These are phyloP conservation scores for Camelina laxa DNA, from an alignment of 345 rosid genomes.

Conservation along the genomic window DNA sequence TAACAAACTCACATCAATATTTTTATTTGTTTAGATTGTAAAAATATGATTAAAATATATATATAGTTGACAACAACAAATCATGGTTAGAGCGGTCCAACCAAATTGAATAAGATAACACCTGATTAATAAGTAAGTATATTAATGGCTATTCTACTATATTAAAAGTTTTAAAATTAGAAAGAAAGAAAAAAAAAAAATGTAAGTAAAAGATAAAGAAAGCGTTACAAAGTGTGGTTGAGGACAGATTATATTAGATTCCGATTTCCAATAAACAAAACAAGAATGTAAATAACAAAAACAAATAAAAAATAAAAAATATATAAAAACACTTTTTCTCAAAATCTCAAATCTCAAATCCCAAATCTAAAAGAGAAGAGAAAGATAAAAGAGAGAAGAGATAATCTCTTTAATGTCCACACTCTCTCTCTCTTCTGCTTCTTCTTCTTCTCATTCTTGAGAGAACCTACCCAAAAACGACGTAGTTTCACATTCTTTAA, in stretches of 20 bases:
- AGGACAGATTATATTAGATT: conserved; percentile 42
- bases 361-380: conserved; percentile 19
- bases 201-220: conserved; percentile 26
- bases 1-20: not conserved
- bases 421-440: conserved; percentile 44
- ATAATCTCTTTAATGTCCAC: conserved; percentile 48
- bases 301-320: not conserved
- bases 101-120: conserved; percentile 6
- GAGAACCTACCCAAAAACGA: conserved; percentile 34
- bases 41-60: not conserved
- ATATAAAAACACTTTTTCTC: not conserved
- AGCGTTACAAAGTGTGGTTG: conserved; percentile 47
- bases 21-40: not conserved
- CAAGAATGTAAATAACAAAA: conserved; percentile 20
- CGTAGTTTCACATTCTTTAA: conserved; percentile 25
- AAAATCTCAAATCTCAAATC: conserved; percentile 29
- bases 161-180: not conserved
- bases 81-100: conserved; percentile 2
- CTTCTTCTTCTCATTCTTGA: conserved; percentile 13
- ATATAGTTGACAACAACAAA: not conserved
- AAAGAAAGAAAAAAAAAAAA: not conserved
- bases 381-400: conserved; percentile 11
- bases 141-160: conserved; percentile 2
- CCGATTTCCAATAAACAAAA: conserved; percentile 43
- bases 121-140: not conserved